Conservation (phyloP, 2,329 filamentous ascomycete species). For the Didymella keratinophila region DNA sequence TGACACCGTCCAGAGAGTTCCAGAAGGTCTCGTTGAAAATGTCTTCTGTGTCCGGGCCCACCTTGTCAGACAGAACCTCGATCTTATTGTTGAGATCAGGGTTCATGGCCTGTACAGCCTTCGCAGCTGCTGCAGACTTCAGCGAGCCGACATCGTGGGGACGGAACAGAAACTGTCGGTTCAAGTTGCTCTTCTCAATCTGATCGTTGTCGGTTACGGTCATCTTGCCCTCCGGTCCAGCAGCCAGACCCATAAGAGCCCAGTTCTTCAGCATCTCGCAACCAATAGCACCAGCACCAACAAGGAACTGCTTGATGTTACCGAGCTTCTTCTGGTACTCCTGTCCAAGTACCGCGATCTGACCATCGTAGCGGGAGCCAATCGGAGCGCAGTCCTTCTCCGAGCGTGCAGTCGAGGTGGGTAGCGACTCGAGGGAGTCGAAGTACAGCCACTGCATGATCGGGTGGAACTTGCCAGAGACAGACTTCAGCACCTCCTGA, state of each 20-base stretch:
- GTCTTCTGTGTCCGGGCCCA: conserved; percentile 89
- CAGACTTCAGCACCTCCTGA: conserved; percentile 94
- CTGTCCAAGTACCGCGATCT: conserved; percentile 93
- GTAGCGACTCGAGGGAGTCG: conserved; percentile 95
- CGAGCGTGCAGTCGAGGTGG: conserved; percentile 74
- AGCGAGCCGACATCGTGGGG: conserved; percentile 91
- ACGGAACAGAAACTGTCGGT: conserved; percentile 95
- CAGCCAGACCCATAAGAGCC: conserved; percentile 96
- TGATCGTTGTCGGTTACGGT: conserved; percentile 97
- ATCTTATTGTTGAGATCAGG: conserved; percentile 90
- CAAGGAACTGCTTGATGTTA: conserved; percentile 90
- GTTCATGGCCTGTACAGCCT: conserved; percentile 94
- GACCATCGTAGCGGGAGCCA: conserved; percentile 90
- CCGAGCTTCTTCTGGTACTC: conserved; percentile 94
- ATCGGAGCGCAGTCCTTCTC: conserved; percentile 88
- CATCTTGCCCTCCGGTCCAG: conserved; percentile 87
- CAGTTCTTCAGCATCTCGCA: conserved; percentile 99
- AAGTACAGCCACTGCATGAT: conserved; percentile 97
- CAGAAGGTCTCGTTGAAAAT: conserved; percentile 96
- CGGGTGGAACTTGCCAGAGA: conserved; percentile 98
- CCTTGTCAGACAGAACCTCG: conserved; percentile 82
- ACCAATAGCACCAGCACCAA: conserved; percentile 95
- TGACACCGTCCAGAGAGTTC: conserved; percentile 85
- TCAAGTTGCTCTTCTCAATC: conserved; percentile 98
- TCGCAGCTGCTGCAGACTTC: conserved; percentile 94